Percentiles rank a stretch among this genome's conserved stretches.
Evolutionary conservation across 495 filamentous ascomycete genomes (phyloP).

Genomic region (Friedmanniomyces simplex): DNA sequence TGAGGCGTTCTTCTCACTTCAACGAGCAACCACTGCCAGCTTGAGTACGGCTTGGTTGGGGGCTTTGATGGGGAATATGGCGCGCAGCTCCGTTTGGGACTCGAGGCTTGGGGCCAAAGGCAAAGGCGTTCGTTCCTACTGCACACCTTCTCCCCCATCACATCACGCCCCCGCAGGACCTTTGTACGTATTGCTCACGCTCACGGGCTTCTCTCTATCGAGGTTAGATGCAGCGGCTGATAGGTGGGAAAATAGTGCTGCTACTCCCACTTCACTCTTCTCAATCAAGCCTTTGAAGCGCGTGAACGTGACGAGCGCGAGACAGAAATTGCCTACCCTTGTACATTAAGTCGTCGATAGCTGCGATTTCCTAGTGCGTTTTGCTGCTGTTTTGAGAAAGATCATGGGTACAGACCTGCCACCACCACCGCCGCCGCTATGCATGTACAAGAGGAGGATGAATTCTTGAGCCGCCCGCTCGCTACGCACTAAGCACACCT

Average conservation of each 20-base stretch:
- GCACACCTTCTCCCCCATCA: background rate
- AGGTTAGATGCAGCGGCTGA: conserved; percentile 13
- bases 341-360: background rate
- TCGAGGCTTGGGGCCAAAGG: too few relatives aligned
- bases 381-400: too few relatives aligned
- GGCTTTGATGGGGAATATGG: too few relatives aligned
- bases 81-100: too few relatives aligned
- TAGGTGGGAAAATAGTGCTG: conserved; percentile 13
- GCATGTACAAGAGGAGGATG: background rate
- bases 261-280: background rate
- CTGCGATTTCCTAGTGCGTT: background rate
- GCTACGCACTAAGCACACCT: too few relatives aligned
- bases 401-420: too few relatives aligned
- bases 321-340: background rate
- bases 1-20: background rate
- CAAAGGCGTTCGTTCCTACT: background rate
- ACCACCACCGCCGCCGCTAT: background rate
- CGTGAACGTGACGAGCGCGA: background rate
- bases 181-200: conserved; percentile 11
- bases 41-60: background rate
- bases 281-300: background rate
- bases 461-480: too few relatives aligned
- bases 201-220: background rate
- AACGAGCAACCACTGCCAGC: background rate
- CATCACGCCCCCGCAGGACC: background rate